phyloP scores from a whole-genome alignment of 2,329 filamentous ascomycete genomes.

The Pseudogymnoascus sp. region DNA sequence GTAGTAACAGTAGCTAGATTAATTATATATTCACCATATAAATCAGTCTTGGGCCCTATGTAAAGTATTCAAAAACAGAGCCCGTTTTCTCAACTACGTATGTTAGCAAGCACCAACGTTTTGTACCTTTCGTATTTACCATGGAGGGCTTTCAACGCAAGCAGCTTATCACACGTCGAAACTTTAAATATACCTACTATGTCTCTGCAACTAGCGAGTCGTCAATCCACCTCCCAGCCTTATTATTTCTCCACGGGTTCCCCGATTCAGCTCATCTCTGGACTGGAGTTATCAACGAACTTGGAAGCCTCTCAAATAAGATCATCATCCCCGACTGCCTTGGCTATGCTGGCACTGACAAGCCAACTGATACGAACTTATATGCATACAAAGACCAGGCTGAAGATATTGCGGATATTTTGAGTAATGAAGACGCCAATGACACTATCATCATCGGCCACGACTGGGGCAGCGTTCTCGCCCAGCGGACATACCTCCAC shows the following conservation, averaged over 20 bases:
- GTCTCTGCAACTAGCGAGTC: neutral
- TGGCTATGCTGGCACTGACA: conserved; percentile 31
- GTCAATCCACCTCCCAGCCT: conserved; percentile 22
- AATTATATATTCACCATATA: neutral
- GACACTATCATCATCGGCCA: conserved; percentile 39
- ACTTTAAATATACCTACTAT: conserved; percentile 5
- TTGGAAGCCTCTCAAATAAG: conserved; percentile 26
- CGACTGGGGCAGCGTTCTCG: conserved; percentile 40
- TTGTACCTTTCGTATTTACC: neutral
- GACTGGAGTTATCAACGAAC: conserved; percentile 6
- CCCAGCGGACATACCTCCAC: conserved; percentile 36
- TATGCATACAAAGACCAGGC: conserved; percentile 34
- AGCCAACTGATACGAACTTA: conserved; percentile 19
- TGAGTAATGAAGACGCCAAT: conserved; percentile 32
- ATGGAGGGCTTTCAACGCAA: neutral
- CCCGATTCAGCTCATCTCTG: conserved; percentile 39
- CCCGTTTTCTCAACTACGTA: neutral
- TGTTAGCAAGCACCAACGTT: neutral
- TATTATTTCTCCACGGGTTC: conserved; percentile 42
- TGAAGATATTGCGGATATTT: conserved; percentile 34
- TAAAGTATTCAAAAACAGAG: neutral
- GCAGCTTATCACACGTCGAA: neutral
- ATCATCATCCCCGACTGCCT: conserved; percentile 36
- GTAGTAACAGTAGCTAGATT: neutral
- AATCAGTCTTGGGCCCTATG: neutral